These are phyloP conservation scores for Yamadazyma laniorum DNA, from an alignment of 805 yeast genomes.

Conservation along the genomic window DNA sequence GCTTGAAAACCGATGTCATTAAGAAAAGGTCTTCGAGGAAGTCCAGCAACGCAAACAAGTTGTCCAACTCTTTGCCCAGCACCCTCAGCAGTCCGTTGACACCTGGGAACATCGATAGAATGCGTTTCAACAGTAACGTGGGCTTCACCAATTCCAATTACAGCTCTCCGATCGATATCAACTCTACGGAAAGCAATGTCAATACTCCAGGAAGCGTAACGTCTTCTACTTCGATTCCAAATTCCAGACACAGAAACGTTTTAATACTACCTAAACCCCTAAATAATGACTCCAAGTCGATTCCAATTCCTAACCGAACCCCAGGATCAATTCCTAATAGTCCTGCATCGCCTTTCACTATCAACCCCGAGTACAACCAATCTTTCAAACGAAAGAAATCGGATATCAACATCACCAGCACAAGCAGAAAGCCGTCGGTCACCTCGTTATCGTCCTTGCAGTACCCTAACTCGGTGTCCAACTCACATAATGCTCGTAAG, in stretches of 20 bases:
- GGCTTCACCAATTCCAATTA: constrained; percentile 5
- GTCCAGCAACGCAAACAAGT: constrained; percentile 5
- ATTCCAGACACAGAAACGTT: constrained; percentile 34
- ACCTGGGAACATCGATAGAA: background rate
- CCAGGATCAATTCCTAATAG: constrained; percentile 17
- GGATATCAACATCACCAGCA: constrained; percentile 19
- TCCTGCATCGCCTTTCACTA: constrained; percentile 21
- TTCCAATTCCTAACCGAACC: constrained; percentile 27
- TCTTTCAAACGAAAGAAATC: constrained; percentile 44
- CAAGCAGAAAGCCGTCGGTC: constrained; percentile 14
- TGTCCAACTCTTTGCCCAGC: constrained; percentile 13
- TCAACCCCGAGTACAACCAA: constrained; percentile 20
- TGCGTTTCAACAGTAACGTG: background rate
- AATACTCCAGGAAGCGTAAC: constrained; percentile 9
- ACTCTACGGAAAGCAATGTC: constrained; percentile 2
- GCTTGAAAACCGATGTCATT: constrained; percentile 56
- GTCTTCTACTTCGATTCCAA: constrained; percentile 4
- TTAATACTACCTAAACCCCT: constrained; percentile 42
- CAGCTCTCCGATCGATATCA: constrained; percentile 8
- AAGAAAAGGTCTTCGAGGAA: constrained; percentile 53
- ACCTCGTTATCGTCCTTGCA: constrained; percentile 14
- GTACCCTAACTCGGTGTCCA: constrained; percentile 5
- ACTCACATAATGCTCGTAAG: constrained; percentile 9
- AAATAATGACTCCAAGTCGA: constrained; percentile 21
- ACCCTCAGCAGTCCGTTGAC: background rate